A percentile compares a stretch with the other conserved stretches of the same genome.
phyloP scores from a whole-genome alignment of 192 early-diverging fungal genomes.

The Funneliformis geosporum region DNA sequence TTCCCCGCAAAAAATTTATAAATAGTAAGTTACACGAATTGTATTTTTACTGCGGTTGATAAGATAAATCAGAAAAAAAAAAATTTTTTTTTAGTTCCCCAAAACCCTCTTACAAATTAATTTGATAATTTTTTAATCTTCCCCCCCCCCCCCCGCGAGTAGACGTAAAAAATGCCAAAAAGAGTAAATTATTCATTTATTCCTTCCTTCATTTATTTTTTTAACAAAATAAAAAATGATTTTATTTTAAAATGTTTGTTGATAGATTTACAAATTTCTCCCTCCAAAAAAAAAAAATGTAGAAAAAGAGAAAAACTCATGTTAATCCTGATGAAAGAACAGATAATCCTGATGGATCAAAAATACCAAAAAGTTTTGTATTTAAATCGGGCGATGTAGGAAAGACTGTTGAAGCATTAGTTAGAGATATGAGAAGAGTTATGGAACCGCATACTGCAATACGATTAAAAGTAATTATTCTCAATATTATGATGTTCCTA shows the following conservation, averaged over 20 bases:
- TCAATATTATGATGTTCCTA: neutral
- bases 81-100: too few species aligned
- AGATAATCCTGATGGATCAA: slow-evolving; percentile 50
- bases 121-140: too few species aligned
- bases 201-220: too few species aligned
- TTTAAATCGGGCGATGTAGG: slow-evolving; percentile 88
- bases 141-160: too few species aligned
- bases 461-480: slow-evolving; percentile 64
- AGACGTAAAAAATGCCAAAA: too few species aligned
- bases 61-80: too few species aligned
- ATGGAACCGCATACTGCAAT: slow-evolving; percentile 97
- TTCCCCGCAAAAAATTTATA: too few species aligned
- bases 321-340: slow-evolving; percentile 43
- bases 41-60: too few species aligned
- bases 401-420: slow-evolving; percentile 72
- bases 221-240: too few species aligned
- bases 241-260: neutral
- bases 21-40: too few species aligned
- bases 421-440: slow-evolving; percentile 77
- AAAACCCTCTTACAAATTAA: too few species aligned
- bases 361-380: slow-evolving; percentile 85
- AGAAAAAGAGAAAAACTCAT: slow-evolving; percentile 48
- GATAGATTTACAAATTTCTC: neutral
- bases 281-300: neutral
- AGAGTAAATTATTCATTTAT: too few species aligned